Base-by-base conservation (phyloP, 2,329 filamentous ascomycete genomes). In the Fusarium dimerum region DNA sequence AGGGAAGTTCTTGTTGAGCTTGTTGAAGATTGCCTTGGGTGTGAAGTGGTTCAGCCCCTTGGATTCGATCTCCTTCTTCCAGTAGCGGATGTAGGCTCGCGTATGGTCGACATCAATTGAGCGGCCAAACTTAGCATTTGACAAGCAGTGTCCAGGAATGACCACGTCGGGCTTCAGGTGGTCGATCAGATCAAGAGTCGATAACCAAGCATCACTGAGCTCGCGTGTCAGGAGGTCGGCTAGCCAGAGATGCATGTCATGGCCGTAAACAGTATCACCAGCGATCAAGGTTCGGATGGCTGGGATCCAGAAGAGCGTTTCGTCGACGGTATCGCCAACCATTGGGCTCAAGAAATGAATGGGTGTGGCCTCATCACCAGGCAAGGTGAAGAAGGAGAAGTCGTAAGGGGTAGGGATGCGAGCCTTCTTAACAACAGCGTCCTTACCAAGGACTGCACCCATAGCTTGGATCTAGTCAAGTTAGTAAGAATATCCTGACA, bases 281-380 rank as follows among this genome's bases (percentile, higher is more conserved):
- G 55, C 52, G 40, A 57, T 55, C 16, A 57, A 9, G 6, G 55
- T 55, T 16, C 41, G 44, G 2, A 55, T 47, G 2, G 52, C 52
- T 5, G 55, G 55, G 11, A 57, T 54, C 52, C 55, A 57, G 40
- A 57, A 57, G 10, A 57, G 16, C 15, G 50, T 55, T 18, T 55
- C 49, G 20, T 57, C 52, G 7, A 57, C 51, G 5, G 52, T 50
- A n/a, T 57, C 55, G 13, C 49, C 52, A 15, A 43, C 48, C 2
- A 57, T 46, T 9, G 55, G 55, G 20, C 42, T 52, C 3, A 57
- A 8, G 11, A 57, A 47, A n/a, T 52, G 45, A 11, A 57, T 51
- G 1, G 52, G 49, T 4, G 39, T 12, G 9, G 47, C 34, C 34
- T 57, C 52, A 36, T 57, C 47, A 6, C 49, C 52, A 26, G 54